Evolutionary conservation across 2,329 filamentous ascomycete genomes (phyloP), one percentile per base, ranked within the genome.

Genomic region (Aspergillus neotritici): DNA sequence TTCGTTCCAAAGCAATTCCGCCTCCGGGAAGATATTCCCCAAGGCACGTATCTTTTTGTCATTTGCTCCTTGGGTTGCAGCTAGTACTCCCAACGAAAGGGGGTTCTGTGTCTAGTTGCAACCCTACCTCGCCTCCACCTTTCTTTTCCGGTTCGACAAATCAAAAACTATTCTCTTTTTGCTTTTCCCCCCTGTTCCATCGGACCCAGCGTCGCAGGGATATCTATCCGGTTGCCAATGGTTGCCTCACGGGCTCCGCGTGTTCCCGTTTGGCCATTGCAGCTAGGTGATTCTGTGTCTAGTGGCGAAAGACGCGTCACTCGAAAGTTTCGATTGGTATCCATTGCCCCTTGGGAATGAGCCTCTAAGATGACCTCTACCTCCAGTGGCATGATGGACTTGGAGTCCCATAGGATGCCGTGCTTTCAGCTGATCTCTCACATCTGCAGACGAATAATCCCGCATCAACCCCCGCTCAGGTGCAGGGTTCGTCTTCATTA

Each of bases 401-500:
- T 46, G 46, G 41, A 41, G 36, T 50, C 41, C 32, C 44, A 45
- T 48, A 41, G 44, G 37, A 46, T 57, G 54, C 53, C 56, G 53
- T 60, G 58, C 50, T 51, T 67, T 68, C 65, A 68, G 64, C 64
- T 68, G 65, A 68, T 65, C 64, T 62, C 49, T 58, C 53, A 60
- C 52, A 50, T 55, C 62, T 68, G 64, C 65, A 67, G 60, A 64
- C 44, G 52, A 54, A 55, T 60, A 57, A 61, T 64, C 55, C 59
- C 57, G 61, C 64, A 66, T 65, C 48, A 52, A 55, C 42, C 59
- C 57, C 58, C 58, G 54, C 59, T 60, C 55, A 60, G 57, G 56
- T 66, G 61, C 63, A 63, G 60, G 60, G 60, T 59, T 58, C 52
- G 53, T 50, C 47, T 44, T 56, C 53, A 49, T 48, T 52, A 40